Percentiles rank a stretch among this genome's conserved stretches.
These are phyloP conservation scores for Beta corolliflora DNA, from an alignment of 179 eudicot species.

Conservation along the genomic window DNA sequence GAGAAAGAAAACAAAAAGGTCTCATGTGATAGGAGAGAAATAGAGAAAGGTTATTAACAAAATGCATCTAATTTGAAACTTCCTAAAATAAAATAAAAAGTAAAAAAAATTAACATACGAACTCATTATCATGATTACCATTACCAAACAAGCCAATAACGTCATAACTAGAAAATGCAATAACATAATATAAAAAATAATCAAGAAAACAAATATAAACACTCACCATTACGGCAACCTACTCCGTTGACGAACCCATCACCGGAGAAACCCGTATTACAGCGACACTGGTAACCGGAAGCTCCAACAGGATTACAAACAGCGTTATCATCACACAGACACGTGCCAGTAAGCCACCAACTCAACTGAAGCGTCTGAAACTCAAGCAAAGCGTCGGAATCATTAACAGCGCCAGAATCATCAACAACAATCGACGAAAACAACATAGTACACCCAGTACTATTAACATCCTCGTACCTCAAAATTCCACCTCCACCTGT, in stretches of 20 bases:
- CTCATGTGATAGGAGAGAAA: no score
- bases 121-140: no score
- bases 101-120: no score
- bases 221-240: slow-evolving; percentile 58
- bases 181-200: not conserved
- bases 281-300: slow-evolving; percentile 47
- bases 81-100: no score
- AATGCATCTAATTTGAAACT: no score
- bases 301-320: slow-evolving; percentile 31
- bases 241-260: slow-evolving; percentile 52
- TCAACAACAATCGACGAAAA: slow-evolving; percentile 52
- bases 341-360: slow-evolving; percentile 73
- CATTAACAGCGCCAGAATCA: not conserved
- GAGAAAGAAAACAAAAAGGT: no score
- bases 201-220: not conserved
- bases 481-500: slow-evolving; percentile 28
- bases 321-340: slow-evolving; percentile 49
- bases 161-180: not conserved
- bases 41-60: no score
- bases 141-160: not conserved
- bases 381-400: slow-evolving; percentile 39
- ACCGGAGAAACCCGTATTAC: slow-evolving; percentile 55
- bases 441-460: slow-evolving; percentile 38
- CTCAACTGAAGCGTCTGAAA: slow-evolving; percentile 54
- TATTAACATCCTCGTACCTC: slow-evolving; percentile 26